Evolutionary conservation across 176 grass and related monocot species (phyloP).

Genomic region (Musa troglodytarum): DNA sequence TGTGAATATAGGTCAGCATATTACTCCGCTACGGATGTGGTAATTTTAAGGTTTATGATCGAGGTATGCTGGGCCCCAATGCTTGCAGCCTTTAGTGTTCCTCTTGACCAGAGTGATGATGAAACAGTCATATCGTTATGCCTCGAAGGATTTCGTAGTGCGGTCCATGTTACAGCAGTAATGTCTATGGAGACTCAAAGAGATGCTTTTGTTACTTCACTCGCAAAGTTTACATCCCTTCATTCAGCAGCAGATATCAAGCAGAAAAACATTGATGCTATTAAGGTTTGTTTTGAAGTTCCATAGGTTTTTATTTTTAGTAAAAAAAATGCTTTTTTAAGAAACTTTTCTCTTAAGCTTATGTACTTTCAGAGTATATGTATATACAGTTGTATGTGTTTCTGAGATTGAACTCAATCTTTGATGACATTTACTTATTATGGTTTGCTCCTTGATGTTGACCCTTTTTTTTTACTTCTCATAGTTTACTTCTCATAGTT

Average conservation of each 20-base stretch:
- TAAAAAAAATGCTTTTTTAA: too few species aligned
- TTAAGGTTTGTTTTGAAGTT: constrained; percentile 61
- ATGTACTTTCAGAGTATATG: neutral
- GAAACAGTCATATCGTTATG: constrained; percentile 78
- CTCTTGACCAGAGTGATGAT: constrained; percentile 89
- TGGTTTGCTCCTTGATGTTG: too few species aligned
- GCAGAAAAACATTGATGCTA: constrained; percentile 92
- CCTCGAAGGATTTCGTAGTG: constrained; percentile 89
- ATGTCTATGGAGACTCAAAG: constrained; percentile 99
- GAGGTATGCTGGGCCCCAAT: constrained; percentile 99
- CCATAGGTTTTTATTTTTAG: neutral
- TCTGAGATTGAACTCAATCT: too few species aligned
- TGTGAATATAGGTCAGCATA: constrained; percentile 75
- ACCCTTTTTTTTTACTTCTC: too few species aligned
- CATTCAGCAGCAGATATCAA: constrained; percentile 93
- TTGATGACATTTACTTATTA: too few species aligned
- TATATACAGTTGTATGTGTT: too few species aligned
- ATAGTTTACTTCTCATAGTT: too few species aligned
- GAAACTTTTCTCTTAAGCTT: neutral
- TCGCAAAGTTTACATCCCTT: constrained; percentile 98
- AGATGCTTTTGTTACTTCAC: constrained; percentile 93
- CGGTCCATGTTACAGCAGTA: constrained; percentile 92
- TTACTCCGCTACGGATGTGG: constrained; percentile 93
- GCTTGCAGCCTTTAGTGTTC: constrained; percentile 98
- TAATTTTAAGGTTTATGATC: constrained; percentile 96